phyloP scores from a whole-genome alignment of 2,329 filamentous ascomycete species.

The Aspergillus sp. region DNA sequence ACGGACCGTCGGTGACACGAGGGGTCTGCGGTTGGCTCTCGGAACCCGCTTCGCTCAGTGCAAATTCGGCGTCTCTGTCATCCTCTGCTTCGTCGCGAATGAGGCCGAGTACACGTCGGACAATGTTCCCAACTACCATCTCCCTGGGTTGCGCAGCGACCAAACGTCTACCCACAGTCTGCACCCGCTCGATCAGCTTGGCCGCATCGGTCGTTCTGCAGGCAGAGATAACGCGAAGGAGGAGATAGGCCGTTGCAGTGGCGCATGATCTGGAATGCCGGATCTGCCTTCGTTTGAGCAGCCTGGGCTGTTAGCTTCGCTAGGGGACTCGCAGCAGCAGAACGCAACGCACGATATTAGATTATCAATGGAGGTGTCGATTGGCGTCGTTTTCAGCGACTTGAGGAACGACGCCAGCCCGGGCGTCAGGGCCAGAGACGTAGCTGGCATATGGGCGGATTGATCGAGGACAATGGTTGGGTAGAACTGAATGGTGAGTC shows the following conservation, averaged over 20 bases:
- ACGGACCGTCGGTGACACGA: slow-evolving; percentile 23
- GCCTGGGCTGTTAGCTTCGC: slow-evolving; percentile 40
- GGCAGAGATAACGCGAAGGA: slow-evolving; percentile 75
- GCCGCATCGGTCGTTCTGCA: slow-evolving; percentile 69
- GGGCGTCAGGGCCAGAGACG: slow-evolving; percentile 54
- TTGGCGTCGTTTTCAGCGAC: slow-evolving; percentile 62
- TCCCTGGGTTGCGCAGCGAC: slow-evolving; percentile 79
- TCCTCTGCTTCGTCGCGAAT: slow-evolving; percentile 87
- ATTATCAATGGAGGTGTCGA: slow-evolving; percentile 75
- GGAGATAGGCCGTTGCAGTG: slow-evolving; percentile 78
- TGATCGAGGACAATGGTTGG: background rate
- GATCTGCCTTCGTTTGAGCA: slow-evolving; percentile 87
- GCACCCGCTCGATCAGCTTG: slow-evolving; percentile 70
- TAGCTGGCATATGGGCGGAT: slow-evolving; percentile 45
- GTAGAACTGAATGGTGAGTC: too few relatives aligned
- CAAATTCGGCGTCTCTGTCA: slow-evolving; percentile 57
- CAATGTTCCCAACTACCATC: slow-evolving; percentile 88
- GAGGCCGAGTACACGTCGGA: slow-evolving; percentile 77
- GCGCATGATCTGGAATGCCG: slow-evolving; percentile 80
- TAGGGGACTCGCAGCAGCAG: slow-evolving; percentile 4
- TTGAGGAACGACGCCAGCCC: slow-evolving; percentile 70
- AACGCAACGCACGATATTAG: slow-evolving; percentile 60
- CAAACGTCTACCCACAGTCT: slow-evolving; percentile 66
- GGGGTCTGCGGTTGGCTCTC: slow-evolving; percentile 42
- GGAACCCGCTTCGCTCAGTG: slow-evolving; percentile 51